A percentile compares a stretch with the other conserved stretches of the same genome.
Conservation (phyloP, 2,329 filamentous ascomycete species). For the Huntiella abstrusa region DNA sequence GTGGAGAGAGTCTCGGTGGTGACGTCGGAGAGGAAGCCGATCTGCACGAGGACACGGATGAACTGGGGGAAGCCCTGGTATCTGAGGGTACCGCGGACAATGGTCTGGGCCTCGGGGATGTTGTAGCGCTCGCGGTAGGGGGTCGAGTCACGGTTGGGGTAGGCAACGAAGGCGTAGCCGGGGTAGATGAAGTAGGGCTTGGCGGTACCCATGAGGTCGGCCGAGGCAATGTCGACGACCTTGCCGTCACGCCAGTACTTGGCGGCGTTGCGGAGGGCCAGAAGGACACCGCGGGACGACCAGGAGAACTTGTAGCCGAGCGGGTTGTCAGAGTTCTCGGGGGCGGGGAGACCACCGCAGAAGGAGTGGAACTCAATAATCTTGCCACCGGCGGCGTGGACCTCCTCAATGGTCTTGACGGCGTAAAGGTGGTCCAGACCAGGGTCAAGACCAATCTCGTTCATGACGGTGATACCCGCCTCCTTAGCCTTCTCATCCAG, state of each 20-base stretch:
- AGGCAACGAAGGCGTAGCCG: conserved; percentile 75
- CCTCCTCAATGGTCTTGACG: conserved; percentile 70
- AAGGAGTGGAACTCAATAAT: conserved; percentile 65
- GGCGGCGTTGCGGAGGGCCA: conserved; percentile 73
- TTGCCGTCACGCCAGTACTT: conserved; percentile 68
- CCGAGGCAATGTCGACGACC: conserved; percentile 38
- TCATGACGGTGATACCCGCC: conserved; percentile 92
- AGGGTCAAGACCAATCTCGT: conserved; percentile 70
- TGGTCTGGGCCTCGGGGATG: conserved; percentile 83
- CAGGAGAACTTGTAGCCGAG: conserved; percentile 77
- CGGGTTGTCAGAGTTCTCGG: conserved; percentile 66
- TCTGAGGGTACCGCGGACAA: conserved; percentile 64
- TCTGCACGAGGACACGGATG: conserved; percentile 70
- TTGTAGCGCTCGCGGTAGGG: conserved; percentile 74
- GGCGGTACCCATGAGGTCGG: conserved; percentile 66
- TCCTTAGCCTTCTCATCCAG: conserved; percentile 68
- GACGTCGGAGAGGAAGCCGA: conserved; percentile 68
- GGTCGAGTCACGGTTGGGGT: conserved; percentile 83
- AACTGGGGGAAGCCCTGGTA: conserved; percentile 86
- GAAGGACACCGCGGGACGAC: conserved; percentile 63
- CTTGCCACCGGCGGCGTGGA: conserved; percentile 77
- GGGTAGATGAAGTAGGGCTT: conserved; percentile 87
- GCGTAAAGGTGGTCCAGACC: conserved; percentile 63
- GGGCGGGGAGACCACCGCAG: conserved; percentile 61
- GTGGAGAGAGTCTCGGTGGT: conserved; percentile 45